A percentile compares a stretch with the other conserved stretches of the same genome.
phyloP scores from a whole-genome alignment of 2,329 filamentous ascomycete species.

The Xylaria sp. region DNA sequence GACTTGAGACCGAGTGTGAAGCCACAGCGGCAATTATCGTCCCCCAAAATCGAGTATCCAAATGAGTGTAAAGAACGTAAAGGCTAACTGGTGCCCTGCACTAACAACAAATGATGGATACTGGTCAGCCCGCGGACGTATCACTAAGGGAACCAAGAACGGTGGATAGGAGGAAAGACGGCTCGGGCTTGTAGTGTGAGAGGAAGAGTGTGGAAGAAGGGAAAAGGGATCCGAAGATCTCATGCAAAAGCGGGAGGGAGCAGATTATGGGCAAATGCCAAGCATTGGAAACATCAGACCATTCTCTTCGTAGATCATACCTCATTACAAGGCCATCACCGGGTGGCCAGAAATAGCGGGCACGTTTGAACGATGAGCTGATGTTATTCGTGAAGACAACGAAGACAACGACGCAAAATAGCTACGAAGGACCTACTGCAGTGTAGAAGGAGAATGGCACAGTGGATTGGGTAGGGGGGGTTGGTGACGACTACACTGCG shows the following conservation, averaged over 20 bases:
- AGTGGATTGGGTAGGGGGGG: constrained; percentile 17
- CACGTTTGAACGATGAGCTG: constrained; percentile 28
- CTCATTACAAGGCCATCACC: constrained; percentile 52
- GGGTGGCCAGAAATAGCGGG: constrained; percentile 41
- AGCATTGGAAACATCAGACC: constrained; percentile 53
- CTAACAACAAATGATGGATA: constrained; percentile 42
- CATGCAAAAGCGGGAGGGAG: constrained; percentile 43
- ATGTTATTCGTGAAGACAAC: constrained; percentile 24
- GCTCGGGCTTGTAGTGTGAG: constrained; percentile 38
- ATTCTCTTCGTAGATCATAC: constrained; percentile 57
- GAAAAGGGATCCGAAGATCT: constrained; percentile 46
- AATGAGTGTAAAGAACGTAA: constrained; percentile 40
- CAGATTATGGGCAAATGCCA: constrained; percentile 46
- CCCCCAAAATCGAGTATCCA: constrained; percentile 20
- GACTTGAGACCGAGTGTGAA: constrained; percentile 9
- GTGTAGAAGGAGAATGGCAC: constrained; percentile 13
- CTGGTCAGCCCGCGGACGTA: constrained; percentile 52
- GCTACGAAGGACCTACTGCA: constrained; percentile 1
- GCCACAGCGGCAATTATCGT: constrained; percentile 17
- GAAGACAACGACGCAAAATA: constrained; percentile 33
- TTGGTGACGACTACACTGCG: constrained; percentile 6
- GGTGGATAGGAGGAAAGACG: constrained; percentile 33
- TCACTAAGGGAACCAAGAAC: constrained; percentile 44
- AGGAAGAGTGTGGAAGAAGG: constrained; percentile 37
- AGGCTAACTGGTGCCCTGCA: constrained; percentile 50